phyloP scores from a whole-genome alignment of 1,284 basidiomycete genomes.

The Neolentinus lepideus region DNA sequence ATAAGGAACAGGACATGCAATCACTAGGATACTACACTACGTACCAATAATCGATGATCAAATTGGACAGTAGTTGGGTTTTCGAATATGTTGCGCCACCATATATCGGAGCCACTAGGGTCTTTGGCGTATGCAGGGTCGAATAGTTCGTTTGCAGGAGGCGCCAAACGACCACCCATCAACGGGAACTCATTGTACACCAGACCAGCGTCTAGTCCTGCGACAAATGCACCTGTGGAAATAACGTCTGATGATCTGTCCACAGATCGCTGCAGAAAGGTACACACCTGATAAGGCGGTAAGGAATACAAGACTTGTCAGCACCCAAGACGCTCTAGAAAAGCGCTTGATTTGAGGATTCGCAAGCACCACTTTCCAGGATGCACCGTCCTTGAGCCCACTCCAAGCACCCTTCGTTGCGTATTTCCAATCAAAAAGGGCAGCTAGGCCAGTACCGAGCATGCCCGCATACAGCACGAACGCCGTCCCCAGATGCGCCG shows the following conservation, averaged over 20 bases:
- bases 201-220: conserved; percentile 94
- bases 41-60: conserved; percentile 86
- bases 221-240: conserved; percentile 86
- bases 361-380: conserved; percentile 47
- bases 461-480: conserved; percentile 90
- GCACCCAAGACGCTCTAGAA: conserved; percentile 47
- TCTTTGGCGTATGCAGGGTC: conserved; percentile 67
- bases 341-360: conserved; percentile 55
- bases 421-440: conserved; percentile 78
- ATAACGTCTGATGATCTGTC: conserved; percentile 5
- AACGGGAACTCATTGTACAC: conserved; percentile 97
- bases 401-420: conserved; percentile 39
- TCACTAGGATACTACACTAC: conserved; percentile 16
- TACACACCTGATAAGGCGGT: conserved; percentile 82
- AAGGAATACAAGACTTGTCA: conserved; percentile 77
- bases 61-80: conserved; percentile 99
- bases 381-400: conserved; percentile 29
- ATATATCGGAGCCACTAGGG: conserved; percentile 64
- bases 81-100: conserved; percentile 93
- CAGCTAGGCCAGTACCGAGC: conserved; percentile 77
- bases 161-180: conserved; percentile 88
- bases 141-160: conserved; percentile 82
- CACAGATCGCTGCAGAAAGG: conserved; percentile 1
- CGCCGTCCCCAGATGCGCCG: conserved; percentile 89
- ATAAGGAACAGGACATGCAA: conserved; percentile 4